Base-by-base conservation (phyloP, 257 asterid species). In the Lycium barbarum region DNA sequence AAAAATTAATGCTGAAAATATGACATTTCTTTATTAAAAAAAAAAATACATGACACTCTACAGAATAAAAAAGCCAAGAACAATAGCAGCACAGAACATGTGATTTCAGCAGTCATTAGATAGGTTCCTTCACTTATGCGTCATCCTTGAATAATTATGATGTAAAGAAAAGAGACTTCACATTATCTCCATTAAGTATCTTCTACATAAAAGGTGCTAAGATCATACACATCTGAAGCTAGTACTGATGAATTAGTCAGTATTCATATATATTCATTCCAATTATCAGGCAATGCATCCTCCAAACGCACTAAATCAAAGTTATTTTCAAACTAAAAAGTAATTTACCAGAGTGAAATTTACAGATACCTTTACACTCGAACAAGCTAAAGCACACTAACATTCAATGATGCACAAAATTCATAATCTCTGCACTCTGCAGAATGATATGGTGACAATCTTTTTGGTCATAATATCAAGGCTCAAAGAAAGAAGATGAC, bases 401-500 rank as follows among this genome's bases (percentile, higher is more conserved):
- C 65, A 78, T 14, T 3, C 61, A 26, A 78, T 78, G 14, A 78
- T 51, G 65, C 82, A 76, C 63, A 76, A 3, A 33, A 26, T 9
- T 76, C 65, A 18, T 54, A 76, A 78, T 51, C 65, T 54, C 65
- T 22, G 26, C 5, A 33, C 65, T 53, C 65, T 4, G 47, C 65
- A 53, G 26, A 53, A 3, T 51, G 53, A 55, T 7, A 53, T 20
- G 53, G 49, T 14, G 26, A 53, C 65, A 78, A 26, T 53, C 7
- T 26, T 53, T 78, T 53, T 53, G 15, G 63, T 43, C 73, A 40
- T 22, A 81, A 59, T 68, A 47, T 65, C 40, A 67, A 73, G 36
- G 78, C 85, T 54, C 40, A 53, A 63, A 63, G 47, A 81, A 62
- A 81, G 53, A 66, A 83, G 65, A 83, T 51, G 81, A 67, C 59